Percentiles rank a stretch among this genome's conserved stretches.
Evolutionary conservation across 2,329 filamentous ascomycete species (phyloP).

Genomic region (Dactylellina drechsleri): DNA sequence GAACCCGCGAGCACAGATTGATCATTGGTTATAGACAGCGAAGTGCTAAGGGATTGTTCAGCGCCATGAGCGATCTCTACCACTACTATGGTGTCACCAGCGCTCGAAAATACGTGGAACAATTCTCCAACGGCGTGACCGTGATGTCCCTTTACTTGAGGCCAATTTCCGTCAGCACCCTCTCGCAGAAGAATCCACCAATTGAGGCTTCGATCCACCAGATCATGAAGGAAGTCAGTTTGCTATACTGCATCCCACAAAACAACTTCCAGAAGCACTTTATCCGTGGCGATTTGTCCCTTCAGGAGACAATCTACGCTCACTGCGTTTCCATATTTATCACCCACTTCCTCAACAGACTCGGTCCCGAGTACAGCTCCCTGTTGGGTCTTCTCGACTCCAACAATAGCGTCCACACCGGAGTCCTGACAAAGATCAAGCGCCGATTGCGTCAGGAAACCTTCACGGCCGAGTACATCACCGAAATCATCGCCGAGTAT

Average conservation of each 20-base stretch:
- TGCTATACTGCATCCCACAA: constrained; percentile 96
- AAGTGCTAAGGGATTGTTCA: constrained; percentile 92
- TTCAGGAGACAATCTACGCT: constrained; percentile 96
- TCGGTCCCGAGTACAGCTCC: constrained; percentile 87
- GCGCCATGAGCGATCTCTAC: constrained; percentile 92
- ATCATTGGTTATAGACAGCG: constrained; percentile 94
- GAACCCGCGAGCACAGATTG: constrained; percentile 87
- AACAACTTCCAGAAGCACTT: constrained; percentile 96
- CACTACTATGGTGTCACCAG: constrained; percentile 98
- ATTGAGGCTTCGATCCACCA: constrained; percentile 97
- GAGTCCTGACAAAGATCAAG: constrained; percentile 92
- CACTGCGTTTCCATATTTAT: constrained; percentile 98
- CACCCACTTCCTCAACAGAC: constrained; percentile 95
- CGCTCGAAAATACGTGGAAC: constrained; percentile 96
- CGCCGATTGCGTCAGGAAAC: constrained; percentile 93
- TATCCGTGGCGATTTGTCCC: constrained; percentile 81
- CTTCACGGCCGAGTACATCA: constrained; percentile 97
- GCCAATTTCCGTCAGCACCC: constrained; percentile 69
- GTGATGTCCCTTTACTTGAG: constrained; percentile 95
- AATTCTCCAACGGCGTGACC: constrained; percentile 98
- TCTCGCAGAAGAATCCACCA: constrained; percentile 73
- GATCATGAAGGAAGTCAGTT: constrained; percentile 97
- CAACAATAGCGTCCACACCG: constrained; percentile 84
- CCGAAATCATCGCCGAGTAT: constrained; percentile 93
- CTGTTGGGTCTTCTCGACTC: constrained; percentile 81